phyloP scores from a whole-genome alignment of 768 basidiomycete species.

The Lactarius tabidus region DNA sequence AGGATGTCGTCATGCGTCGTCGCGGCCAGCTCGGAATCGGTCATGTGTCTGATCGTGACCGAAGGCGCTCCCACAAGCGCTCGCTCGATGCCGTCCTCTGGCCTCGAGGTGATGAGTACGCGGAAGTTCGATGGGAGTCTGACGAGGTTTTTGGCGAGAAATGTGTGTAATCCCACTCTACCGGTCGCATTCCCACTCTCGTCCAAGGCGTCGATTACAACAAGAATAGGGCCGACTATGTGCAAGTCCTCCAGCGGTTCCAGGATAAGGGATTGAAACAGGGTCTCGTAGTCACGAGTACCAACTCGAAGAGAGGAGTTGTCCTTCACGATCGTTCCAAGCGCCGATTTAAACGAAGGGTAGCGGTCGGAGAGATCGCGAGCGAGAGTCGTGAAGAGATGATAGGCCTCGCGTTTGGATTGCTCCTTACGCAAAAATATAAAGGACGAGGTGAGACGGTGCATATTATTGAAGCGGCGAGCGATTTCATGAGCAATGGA shows the following conservation, averaged over 20 bases:
- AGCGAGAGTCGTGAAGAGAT: background rate
- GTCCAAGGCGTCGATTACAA: background rate
- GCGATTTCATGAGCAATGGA: background rate
- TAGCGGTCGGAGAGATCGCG: background rate
- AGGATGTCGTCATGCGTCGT: background rate
- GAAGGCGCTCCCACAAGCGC: background rate
- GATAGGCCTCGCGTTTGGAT: background rate
- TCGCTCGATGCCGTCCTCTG: background rate
- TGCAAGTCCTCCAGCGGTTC: background rate
- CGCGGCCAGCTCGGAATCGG: background rate
- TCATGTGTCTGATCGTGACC: background rate
- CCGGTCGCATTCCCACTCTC: background rate
- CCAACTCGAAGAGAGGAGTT: background rate
- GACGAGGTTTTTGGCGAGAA: background rate
- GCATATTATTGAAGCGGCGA: background rate
- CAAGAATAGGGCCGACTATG: background rate
- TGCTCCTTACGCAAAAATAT: background rate
- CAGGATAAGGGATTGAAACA: background rate
- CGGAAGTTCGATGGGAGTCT: background rate
- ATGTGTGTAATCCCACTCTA: background rate
- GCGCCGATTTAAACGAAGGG: background rate
- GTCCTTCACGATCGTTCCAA: background rate
- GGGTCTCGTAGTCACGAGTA: background rate
- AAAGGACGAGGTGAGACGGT: background rate
- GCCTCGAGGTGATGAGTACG: background rate